Evolutionary conservation across 2,329 filamentous ascomycete species (phyloP).

Genomic region (Curvularia verruculosa): DNA sequence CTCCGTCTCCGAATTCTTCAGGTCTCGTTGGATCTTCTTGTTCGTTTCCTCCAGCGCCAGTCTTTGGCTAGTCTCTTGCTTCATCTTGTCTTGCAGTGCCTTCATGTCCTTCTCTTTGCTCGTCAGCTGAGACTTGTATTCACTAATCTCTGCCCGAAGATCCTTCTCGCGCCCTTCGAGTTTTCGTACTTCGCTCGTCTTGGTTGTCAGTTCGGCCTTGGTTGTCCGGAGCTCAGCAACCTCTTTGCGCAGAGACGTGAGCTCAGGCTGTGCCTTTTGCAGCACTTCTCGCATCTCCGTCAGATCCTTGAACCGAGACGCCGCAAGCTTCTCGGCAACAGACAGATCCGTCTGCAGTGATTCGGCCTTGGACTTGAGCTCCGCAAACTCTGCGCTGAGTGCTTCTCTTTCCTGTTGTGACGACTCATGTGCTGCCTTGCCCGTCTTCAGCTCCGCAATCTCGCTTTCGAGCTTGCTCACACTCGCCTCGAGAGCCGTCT

Average conservation of each 20-base stretch:
- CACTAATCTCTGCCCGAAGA: conserved; percentile 73
- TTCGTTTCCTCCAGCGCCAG: conserved; percentile 80
- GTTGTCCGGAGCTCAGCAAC: conserved; percentile 73
- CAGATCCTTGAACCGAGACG: conserved; percentile 86
- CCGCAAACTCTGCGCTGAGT: conserved; percentile 70
- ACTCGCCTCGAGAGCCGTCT: conserved; percentile 66
- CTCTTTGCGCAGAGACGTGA: conserved; percentile 79
- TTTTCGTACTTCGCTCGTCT: conserved; percentile 69
- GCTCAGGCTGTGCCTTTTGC: conserved; percentile 84
- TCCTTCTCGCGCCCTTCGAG: conserved; percentile 85
- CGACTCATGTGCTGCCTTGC: conserved; percentile 54
- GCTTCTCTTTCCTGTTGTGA: conserved; percentile 61
- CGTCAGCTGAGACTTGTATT: conserved; percentile 70
- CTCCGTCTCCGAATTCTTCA: conserved; percentile 77
- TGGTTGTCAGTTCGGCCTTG: conserved; percentile 74
- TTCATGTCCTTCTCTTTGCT: conserved; percentile 82
- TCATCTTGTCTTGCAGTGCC: conserved; percentile 76
- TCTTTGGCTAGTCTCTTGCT: conserved; percentile 73
- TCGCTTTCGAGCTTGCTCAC: conserved; percentile 75
- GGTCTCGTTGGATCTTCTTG: conserved; percentile 73
- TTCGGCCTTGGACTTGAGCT: conserved; percentile 71
- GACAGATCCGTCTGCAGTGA: conserved; percentile 81
- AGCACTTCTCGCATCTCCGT: conserved; percentile 79
- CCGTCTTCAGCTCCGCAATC: conserved; percentile 62
- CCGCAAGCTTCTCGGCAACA: conserved; percentile 83